Percentiles rank a stretch among this genome's conserved stretches.
Conservation (phyloP, 2,329 filamentous ascomycete species). For the Aspergillus hiratsukae region DNA sequence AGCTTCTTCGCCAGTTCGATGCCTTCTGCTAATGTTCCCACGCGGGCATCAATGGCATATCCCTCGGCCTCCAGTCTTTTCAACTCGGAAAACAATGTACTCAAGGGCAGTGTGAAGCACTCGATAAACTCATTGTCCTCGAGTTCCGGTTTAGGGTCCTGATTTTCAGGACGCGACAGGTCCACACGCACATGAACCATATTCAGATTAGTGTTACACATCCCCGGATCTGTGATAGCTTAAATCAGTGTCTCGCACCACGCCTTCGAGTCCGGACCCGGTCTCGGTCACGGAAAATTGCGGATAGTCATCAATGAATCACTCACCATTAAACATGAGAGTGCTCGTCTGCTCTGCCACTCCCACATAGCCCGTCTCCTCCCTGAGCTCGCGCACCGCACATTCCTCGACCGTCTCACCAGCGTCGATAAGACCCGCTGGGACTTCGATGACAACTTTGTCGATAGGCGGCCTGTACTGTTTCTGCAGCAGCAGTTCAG, state of each 20-base stretch:
- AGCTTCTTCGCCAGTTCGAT: slow-evolving; percentile 64
- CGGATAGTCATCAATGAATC: not conserved
- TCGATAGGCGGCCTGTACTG: slow-evolving; percentile 59
- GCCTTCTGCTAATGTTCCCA: slow-evolving; percentile 73
- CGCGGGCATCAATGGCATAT: slow-evolving; percentile 72
- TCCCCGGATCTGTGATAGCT: slow-evolving; percentile 40
- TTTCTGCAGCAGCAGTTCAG: slow-evolving; percentile 50
- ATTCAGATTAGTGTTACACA: slow-evolving; percentile 48
- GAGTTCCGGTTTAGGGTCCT: slow-evolving; percentile 62
- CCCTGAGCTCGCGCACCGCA: slow-evolving; percentile 55
- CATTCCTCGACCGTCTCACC: slow-evolving; percentile 54
- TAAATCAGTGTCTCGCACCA: not conserved
- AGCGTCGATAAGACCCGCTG: slow-evolving; percentile 56
- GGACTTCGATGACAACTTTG: slow-evolving; percentile 56
- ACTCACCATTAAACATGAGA: slow-evolving; percentile 44
- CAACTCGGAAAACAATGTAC: slow-evolving; percentile 61
- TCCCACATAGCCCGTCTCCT: slow-evolving; percentile 61
- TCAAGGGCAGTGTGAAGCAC: slow-evolving; percentile 65
- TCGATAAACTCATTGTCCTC: slow-evolving; percentile 83
- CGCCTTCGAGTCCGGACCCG: not conserved
- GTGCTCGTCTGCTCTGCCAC: slow-evolving; percentile 38
- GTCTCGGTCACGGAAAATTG: not conserved
- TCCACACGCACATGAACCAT: slow-evolving; percentile 70
- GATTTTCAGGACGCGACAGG: slow-evolving; percentile 63
- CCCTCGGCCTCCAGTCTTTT: slow-evolving; percentile 64